Evolutionary conservation across 208 protist species (phyloP).

Genomic region (Trypanosoma lewisi): DNA sequence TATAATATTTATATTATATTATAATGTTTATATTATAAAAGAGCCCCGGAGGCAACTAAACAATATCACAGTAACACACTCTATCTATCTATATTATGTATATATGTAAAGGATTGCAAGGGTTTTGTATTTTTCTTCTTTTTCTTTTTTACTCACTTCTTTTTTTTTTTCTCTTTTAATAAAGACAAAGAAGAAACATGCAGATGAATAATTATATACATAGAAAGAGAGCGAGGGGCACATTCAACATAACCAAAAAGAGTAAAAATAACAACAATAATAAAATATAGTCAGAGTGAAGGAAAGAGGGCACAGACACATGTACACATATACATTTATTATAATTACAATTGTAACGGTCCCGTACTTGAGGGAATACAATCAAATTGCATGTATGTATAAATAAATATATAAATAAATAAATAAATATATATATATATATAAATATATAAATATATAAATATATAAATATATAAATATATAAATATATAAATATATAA

Average conservation of each 20-base stretch:
- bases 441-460: conserved; percentile 3
- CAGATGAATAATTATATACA: too few relatives aligned
- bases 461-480: background rate
- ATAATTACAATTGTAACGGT: too few relatives aligned
- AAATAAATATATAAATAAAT: conserved; percentile 1
- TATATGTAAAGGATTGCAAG: too few relatives aligned
- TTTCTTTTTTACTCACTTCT: too few relatives aligned
- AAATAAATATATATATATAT: conserved; percentile 1
- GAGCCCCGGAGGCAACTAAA: too few relatives aligned
- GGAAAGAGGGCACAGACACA: background rate
- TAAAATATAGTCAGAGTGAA: background rate
- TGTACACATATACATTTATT: background rate
- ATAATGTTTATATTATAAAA: too few relatives aligned
- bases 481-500: conserved; percentile 2
- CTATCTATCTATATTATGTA: too few relatives aligned
- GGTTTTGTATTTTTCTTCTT: too few relatives aligned
- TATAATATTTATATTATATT: too few relatives aligned
- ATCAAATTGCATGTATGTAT: background rate
- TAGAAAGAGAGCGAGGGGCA: background rate
- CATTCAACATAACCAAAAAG: background rate
- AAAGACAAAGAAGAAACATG: conserved; percentile 1
- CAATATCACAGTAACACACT: too few relatives aligned
- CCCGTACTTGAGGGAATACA: too few relatives aligned
- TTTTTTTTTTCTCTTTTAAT: background rate
- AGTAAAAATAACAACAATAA: background rate